Evolutionary conservation across 225 moss, liverwort and hornwort genomes (phyloP).

Genomic region (Antitrichia curtipendula): DNA sequence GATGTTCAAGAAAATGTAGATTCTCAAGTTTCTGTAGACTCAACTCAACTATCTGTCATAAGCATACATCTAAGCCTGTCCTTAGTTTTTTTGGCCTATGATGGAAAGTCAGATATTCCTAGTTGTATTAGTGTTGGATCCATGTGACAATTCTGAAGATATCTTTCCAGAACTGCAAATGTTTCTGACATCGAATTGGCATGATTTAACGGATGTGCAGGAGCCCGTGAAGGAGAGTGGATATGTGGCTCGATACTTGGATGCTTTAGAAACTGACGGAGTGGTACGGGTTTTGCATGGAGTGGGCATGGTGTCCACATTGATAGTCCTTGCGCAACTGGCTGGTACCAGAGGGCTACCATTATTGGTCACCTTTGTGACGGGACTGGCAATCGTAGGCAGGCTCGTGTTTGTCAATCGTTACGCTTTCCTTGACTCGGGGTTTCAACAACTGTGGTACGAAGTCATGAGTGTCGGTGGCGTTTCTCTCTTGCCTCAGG

Average conservation of each 20-base stretch:
- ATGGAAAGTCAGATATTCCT: neutral
- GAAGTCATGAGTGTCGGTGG: conserved; percentile 19
- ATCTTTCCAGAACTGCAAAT: neutral
- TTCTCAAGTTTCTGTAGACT: neutral
- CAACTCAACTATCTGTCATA: neutral
- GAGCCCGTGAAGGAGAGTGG: neutral
- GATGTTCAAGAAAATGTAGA: neutral
- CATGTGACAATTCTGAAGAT: neutral
- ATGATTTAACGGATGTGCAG: neutral
- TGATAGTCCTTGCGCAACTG: conserved; percentile 25
- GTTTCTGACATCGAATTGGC: neutral
- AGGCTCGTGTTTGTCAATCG: conserved; percentile 6
- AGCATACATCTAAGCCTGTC: neutral
- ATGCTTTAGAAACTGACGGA: neutral
- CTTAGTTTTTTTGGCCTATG: neutral
- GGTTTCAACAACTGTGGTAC: conserved; percentile 12
- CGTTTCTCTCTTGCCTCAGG: conserved; percentile 32
- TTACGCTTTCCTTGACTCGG: neutral
- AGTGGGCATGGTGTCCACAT: conserved; percentile 24
- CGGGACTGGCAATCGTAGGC: conserved; percentile 12
- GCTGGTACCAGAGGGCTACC: conserved; percentile 16
- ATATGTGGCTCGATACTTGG: neutral
- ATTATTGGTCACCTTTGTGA: neutral
- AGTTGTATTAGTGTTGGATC: neutral
- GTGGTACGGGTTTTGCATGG: conserved; percentile 5